Percentiles rank a stretch among this genome's conserved stretches.
phyloP scores from a whole-genome alignment of 306 rosid species.

The Luffa acutangula region DNA sequence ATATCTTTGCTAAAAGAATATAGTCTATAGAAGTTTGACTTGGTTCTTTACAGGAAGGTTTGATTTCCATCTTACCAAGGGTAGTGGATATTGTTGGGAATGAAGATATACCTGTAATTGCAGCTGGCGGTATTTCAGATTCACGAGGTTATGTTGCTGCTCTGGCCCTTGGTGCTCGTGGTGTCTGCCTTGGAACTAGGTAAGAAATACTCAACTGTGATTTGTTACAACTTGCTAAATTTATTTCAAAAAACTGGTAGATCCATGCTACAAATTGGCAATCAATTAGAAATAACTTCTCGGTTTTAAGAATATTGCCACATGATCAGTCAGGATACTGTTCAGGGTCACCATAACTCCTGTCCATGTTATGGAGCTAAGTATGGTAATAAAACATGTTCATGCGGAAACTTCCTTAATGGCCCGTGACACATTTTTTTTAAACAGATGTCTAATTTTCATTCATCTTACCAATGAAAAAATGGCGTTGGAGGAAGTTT shows the following conservation, averaged over 20 bases:
- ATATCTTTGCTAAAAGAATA: not conserved
- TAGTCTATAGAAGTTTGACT: not conserved
- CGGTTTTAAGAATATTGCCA: not conserved
- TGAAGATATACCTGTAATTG: slow-evolving; percentile 55
- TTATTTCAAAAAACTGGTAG: not conserved
- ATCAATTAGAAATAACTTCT: not conserved
- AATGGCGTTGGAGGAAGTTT: not conserved
- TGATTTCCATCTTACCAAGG: slow-evolving; percentile 59
- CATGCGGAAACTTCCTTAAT: not conserved
- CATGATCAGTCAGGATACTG: not conserved
- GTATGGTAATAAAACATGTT: not conserved
- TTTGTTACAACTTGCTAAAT: not conserved
- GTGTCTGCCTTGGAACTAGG: slow-evolving; percentile 75
- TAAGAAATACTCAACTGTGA: slow-evolving; percentile 15
- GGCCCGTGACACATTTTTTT: not conserved
- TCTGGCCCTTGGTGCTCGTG: slow-evolving; percentile 82
- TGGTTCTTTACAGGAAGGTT: slow-evolving; percentile 41
- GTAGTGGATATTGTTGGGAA: slow-evolving; percentile 72
- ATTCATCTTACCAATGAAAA: not conserved
- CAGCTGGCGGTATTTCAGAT: slow-evolving; percentile 78
- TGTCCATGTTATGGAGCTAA: not conserved
- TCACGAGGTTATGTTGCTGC: slow-evolving; percentile 83
- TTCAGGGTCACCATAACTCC: not conserved
- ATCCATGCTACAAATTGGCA: not conserved
- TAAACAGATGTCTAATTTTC: not conserved